Evolutionary conservation across 2,329 filamentous ascomycete genomes (phyloP), one percentile per base, ranked within the genome.

Genomic region (Fusarium sacchari): DNA sequence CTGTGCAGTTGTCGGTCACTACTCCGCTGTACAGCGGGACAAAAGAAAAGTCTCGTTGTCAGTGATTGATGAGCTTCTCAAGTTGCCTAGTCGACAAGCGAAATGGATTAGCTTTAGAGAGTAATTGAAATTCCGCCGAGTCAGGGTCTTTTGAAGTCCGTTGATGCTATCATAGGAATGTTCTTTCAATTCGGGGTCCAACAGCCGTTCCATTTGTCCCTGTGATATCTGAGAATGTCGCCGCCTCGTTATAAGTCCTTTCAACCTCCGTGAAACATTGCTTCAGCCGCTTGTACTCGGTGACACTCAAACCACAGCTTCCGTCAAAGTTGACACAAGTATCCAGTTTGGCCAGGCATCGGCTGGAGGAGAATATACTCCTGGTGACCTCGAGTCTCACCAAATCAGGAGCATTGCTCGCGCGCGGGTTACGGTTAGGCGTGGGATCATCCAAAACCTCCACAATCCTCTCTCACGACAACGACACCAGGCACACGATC

Each of bases 211-310:
- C 36, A 40, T 32, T 60, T 68, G 57, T 50, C 42, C 64, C 13
- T 42, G 26, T 60, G 39, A 18, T 52, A 47, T 32, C 55, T 53
- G 20, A 20, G 39, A 37, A 49, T 64, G 32, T 24, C 32, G 32
- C 37, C 49, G 60, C 60, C 56, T 66, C 61, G n/a, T 57, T 44
- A 24, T 43, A 64, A 55, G 52, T 70, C 60, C 64, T 64, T 28
- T 58, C 46, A 69, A 74, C 60, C 62, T 64, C 65, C 53, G 67
- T 76, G 71, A 75, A 76, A 77, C 73, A 76, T 66, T 59, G 69
- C 73, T 67, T 77, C 73, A 76, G 72, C 68, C 62, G 61, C 73
- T 65, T 64, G 73, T 74, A 26, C 58, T 65, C 50, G 56, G 69
- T 76, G 52, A 55, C 61, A 74, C 72, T 65, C 56, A 53, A 58